Conservation (phyloP, 176 grass and related monocot genomes). For the Poa annua region DNA sequence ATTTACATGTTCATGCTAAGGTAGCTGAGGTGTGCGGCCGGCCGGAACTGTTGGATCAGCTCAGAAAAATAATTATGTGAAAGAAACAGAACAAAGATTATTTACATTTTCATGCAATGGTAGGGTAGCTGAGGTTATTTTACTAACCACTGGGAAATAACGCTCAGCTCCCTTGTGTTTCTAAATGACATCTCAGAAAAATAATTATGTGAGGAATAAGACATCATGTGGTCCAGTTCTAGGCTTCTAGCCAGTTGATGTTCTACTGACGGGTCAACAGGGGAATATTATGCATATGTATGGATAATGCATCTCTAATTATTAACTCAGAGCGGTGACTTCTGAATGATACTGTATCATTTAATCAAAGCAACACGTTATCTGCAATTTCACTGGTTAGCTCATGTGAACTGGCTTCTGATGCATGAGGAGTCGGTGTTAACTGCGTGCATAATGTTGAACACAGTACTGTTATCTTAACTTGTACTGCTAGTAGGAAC, state of each 20-base stretch:
- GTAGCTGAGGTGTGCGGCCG: background rate
- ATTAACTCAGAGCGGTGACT: background rate
- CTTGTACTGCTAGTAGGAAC: background rate
- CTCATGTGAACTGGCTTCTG: background rate
- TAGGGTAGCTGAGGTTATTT: background rate
- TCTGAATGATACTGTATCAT: background rate
- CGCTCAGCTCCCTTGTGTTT: background rate
- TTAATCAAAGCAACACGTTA: conserved; percentile 9
- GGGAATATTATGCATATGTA: background rate
- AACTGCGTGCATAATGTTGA: background rate
- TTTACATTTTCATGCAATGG: too few relatives aligned
- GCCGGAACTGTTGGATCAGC: background rate
- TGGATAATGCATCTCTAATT: background rate
- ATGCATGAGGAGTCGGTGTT: background rate
- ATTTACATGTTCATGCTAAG: background rate
- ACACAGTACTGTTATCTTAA: background rate
- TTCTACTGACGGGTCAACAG: background rate
- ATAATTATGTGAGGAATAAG: background rate
- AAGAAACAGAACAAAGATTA: too few relatives aligned
- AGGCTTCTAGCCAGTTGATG: background rate
- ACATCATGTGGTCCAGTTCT: background rate
- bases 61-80: too few relatives aligned
- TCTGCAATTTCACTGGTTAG: background rate
- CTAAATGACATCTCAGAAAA: background rate
- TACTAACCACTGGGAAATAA: too few relatives aligned